Evolutionary conservation across 2,329 filamentous ascomycete genomes (phyloP).

Genomic region (Plenodomus biglobosus): DNA sequence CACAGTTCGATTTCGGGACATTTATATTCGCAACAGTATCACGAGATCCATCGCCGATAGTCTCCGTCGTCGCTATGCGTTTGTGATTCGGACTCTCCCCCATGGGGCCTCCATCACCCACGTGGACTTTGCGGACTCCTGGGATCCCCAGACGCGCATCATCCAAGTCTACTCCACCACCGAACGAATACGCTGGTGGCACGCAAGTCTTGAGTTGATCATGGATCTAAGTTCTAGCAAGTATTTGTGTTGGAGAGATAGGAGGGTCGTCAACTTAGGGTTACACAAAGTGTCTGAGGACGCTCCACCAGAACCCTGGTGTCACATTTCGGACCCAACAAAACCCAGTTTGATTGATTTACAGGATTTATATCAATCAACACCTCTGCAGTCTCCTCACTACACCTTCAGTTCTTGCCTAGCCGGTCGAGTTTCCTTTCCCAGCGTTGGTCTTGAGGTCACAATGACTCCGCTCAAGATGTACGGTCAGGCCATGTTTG

Average conservation of each 20-base stretch:
- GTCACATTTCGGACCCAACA: slow-evolving; percentile 5
- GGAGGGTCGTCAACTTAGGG: slow-evolving; percentile 7
- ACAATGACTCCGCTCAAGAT: neutral
- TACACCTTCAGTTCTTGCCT: neutral
- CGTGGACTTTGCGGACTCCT: slow-evolving; percentile 4
- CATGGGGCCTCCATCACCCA: neutral
- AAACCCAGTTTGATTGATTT: neutral
- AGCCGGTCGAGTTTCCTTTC: neutral
- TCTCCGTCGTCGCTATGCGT: slow-evolving; percentile 8
- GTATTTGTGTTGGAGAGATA: neutral
- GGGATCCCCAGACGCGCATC: slow-evolving; percentile 11
- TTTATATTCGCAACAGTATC: slow-evolving; percentile 16
- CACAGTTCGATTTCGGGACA: neutral
- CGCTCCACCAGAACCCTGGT: slow-evolving; percentile 9
- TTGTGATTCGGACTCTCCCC: slow-evolving; percentile 11
- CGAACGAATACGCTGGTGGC: too few relatives aligned
- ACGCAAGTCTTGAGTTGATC: neutral
- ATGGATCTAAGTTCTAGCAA: neutral
- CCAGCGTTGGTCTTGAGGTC: neutral
- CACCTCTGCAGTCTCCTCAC: neutral
- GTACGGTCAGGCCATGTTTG: slow-evolving; percentile 15
- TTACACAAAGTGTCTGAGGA: neutral
- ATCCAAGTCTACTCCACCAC: slow-evolving; percentile 3
- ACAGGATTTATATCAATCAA: neutral
- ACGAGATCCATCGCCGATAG: slow-evolving; percentile 4